Evolutionary conservation across 805 yeast genomes (phyloP).

Genomic region (Citeromyces nyonsensis): DNA sequence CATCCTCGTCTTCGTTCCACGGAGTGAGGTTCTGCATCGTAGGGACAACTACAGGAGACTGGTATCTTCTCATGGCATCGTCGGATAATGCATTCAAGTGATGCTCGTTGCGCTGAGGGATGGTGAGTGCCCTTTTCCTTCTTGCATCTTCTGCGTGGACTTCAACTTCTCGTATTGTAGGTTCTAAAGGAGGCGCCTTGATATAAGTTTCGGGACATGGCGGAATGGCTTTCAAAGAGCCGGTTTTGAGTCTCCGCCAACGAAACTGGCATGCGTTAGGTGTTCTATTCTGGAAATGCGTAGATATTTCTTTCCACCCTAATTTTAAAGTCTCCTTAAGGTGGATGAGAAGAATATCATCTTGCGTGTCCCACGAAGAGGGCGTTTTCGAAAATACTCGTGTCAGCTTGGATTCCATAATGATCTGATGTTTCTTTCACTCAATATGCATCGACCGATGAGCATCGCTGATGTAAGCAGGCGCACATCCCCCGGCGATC

Average conservation of each 20-base stretch:
- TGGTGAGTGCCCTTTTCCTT: too few relatives aligned
- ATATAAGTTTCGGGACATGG: constrained; percentile 3
- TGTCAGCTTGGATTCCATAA: constrained; percentile 1
- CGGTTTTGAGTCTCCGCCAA: constrained; percentile 58
- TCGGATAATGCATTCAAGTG: too few relatives aligned
- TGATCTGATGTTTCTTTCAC: too few relatives aligned
- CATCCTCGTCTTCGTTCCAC: constrained; percentile 62
- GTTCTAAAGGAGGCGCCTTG: too few relatives aligned
- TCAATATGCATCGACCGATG: too few relatives aligned
- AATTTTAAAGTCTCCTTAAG: constrained; percentile 68
- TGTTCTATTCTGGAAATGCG: constrained; percentile 64
- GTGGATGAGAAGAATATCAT: constrained; percentile 55
- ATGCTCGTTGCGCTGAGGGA: too few relatives aligned
- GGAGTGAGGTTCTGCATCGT: constrained; percentile 11
- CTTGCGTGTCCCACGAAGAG: constrained; percentile 62
- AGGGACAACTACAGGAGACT: too few relatives aligned
- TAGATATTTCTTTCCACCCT: constrained; percentile 83
- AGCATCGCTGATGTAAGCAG: too few relatives aligned
- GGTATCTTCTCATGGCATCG: too few relatives aligned
- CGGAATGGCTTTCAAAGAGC: constrained; percentile 16
- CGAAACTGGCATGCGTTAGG: constrained; percentile 85
- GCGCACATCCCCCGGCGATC: too few relatives aligned
- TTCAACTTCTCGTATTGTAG: too few relatives aligned
- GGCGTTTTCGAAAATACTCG: constrained; percentile 6
- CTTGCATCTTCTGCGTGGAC: too few relatives aligned